These are phyloP conservation scores for Neonectria magnoliae DNA, from an alignment of 2,329 filamentous ascomycete genomes.

Conservation along the genomic window DNA sequence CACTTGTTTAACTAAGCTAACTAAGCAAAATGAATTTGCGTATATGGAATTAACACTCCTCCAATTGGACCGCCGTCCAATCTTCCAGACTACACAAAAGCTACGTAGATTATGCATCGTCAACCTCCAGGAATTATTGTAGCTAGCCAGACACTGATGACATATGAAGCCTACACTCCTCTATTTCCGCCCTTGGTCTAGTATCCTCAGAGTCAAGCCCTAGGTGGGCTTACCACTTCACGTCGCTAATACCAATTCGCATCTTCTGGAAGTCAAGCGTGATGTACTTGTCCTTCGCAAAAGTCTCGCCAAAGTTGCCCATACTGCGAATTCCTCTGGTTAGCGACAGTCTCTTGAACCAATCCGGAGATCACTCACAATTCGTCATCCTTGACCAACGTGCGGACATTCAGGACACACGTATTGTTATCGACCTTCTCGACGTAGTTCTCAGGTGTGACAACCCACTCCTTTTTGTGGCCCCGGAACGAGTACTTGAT, in stretches of 20 bases:
- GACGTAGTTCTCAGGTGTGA: constrained; percentile 16
- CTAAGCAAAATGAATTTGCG: background rate
- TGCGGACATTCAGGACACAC: constrained; percentile 19
- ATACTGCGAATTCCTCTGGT: constrained; percentile 3
- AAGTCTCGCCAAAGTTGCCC: constrained; percentile 22
- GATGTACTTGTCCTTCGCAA: constrained; percentile 24
- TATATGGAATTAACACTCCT: background rate
- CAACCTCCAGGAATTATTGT: background rate
- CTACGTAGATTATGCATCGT: background rate
- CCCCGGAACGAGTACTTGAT: constrained; percentile 15
- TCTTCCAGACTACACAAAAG: background rate
- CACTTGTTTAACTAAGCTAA: background rate
- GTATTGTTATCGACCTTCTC: constrained; percentile 13
- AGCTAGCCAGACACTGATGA: background rate
- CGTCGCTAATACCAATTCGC: constrained; percentile 20
- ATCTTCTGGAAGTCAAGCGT: constrained; percentile 18
- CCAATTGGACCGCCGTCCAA: background rate
- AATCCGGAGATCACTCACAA: constrained; percentile 3
- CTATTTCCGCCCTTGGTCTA: background rate
- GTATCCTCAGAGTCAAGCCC: background rate
- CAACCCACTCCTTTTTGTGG: constrained; percentile 16
- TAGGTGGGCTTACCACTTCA: constrained; percentile 7
- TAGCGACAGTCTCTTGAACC: background rate
- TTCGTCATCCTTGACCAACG: constrained; percentile 7
- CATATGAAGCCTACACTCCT: constrained; percentile 4